Evolutionary conservation across 129 eudicot species (phyloP), one percentile per base, ranked within the genome.

Genomic region (Rutidosis leptorrhynchoides): DNA sequence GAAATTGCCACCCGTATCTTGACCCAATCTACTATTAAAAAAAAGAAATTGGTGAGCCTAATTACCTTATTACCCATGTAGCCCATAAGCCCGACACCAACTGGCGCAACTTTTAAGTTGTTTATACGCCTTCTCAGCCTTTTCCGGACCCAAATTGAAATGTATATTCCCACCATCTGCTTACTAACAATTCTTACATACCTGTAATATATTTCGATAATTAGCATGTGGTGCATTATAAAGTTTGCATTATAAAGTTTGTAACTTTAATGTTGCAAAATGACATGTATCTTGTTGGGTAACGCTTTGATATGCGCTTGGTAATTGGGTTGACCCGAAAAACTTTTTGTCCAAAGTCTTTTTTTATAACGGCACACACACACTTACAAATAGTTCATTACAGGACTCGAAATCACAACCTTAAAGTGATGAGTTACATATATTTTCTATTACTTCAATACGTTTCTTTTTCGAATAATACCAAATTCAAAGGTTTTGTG

Each of bases 51-150:
- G 2, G 5, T 51, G 62, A 68, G 4, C 2, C 10, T 7, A 63
- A 40, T 53, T 85, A 93, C 98, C 98, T 94, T 94, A 73, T 94
- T 94, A 19, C 99, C 99, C 97, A 94, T 86, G 83, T 94, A 94
- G 26, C 99, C 99, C 99, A 94, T 94, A 28, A 94, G 93, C 52
- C 99, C 99, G 43, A 89, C 88, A 26, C 99, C 99, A 32, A 94
- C 99, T 10, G 97, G 97, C 20, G 92, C 84, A 14, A 94, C 99
- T 81, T 81, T 84, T 71, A 94, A 73, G 83, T 89, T 81, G 74
- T 84, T 84, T 82, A 94, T 81, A 78, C 87, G 97, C 69, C 95
- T 79, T 84, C 99, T 84, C 65, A 89, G 78, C 75, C 87, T 81
- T 77, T 82, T 81, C 20, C 90, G 87, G 32, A 89, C 97, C 99